Conservation (phyloP, 2,329 filamentous ascomycete genomes). For the Paecilomyces dactylethromorphus region DNA sequence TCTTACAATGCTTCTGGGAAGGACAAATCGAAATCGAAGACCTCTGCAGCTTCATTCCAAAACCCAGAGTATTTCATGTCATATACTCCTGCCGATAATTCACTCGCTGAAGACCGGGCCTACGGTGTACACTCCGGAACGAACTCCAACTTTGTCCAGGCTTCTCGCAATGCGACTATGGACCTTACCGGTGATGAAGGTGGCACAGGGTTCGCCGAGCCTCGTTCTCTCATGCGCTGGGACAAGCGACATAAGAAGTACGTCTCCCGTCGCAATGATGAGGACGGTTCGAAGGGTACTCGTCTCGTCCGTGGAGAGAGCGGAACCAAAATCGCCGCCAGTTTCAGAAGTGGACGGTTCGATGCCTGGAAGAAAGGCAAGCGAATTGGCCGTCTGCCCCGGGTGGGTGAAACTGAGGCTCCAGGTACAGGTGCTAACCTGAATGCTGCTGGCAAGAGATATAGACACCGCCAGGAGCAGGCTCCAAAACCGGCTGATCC, state of each 20-base stretch:
- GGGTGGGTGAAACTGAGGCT: constrained; percentile 73
- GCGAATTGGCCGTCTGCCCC: constrained; percentile 69
- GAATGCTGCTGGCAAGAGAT: constrained; percentile 49
- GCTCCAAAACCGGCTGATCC: constrained; percentile 93
- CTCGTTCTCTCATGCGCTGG: constrained; percentile 79
- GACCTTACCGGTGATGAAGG: constrained; percentile 86
- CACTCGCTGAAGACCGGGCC: constrained; percentile 79
- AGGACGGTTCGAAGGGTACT: constrained; percentile 74
- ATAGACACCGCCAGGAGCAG: constrained; percentile 79
- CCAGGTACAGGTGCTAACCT: constrained; percentile 23
- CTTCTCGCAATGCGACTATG: constrained; percentile 83
- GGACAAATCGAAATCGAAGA: constrained; percentile 45
- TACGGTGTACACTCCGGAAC: constrained; percentile 87
- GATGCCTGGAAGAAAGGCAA: constrained; percentile 87
- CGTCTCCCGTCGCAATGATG: constrained; percentile 83
- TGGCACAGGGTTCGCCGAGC: constrained; percentile 67
- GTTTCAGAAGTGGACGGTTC: constrained; percentile 88
- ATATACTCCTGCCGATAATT: constrained; percentile 75
- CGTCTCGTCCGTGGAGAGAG: constrained; percentile 78
- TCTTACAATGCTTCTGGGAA: constrained; percentile 46
- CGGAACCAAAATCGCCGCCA: constrained; percentile 91
- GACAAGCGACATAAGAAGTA: constrained; percentile 97
- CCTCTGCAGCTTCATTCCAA: constrained; percentile 56
- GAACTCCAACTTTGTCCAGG: constrained; percentile 72
- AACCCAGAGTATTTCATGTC: constrained; percentile 94